Evolutionary conservation across 805 yeast genomes (phyloP).

Genomic region (Metschnikowia santaceciliae): DNA sequence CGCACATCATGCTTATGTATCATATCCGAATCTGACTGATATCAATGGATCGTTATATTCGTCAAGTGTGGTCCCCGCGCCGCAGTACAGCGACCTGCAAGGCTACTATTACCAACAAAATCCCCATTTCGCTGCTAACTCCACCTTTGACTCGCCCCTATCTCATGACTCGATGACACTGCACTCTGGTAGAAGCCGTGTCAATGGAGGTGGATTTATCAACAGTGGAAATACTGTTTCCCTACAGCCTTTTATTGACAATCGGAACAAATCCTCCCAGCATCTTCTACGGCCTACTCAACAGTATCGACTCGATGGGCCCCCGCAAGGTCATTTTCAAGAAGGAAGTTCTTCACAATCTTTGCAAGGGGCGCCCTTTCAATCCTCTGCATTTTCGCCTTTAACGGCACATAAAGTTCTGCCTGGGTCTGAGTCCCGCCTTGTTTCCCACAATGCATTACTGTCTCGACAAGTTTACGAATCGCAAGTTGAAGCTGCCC

Average conservation of each 20-base stretch:
- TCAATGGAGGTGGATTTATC: background rate
- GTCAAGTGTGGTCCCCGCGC: background rate
- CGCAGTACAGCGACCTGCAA: background rate
- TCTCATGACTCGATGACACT: background rate
- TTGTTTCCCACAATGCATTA: background rate
- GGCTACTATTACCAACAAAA: background rate
- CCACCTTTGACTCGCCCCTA: background rate
- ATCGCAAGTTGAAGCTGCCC: background rate
- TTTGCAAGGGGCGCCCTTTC: background rate
- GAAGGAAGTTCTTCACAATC: background rate
- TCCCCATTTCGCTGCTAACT: background rate
- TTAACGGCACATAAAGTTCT: background rate
- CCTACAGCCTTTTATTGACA: background rate
- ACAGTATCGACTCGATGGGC: background rate
- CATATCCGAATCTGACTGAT: background rate
- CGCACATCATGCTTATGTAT: background rate
- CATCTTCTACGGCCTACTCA: background rate
- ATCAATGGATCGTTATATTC: background rate
- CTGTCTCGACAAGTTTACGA: background rate
- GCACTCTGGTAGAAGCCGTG: conserved; percentile 1
- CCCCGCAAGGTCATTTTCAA: background rate
- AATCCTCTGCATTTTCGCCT: background rate
- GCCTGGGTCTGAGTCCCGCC: background rate
- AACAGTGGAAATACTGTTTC: background rate
- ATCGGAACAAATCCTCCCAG: background rate